These are phyloP conservation scores for Tricholoma furcatifolium DNA, from an alignment of 768 basidiomycete species.

Conservation along the genomic window DNA sequence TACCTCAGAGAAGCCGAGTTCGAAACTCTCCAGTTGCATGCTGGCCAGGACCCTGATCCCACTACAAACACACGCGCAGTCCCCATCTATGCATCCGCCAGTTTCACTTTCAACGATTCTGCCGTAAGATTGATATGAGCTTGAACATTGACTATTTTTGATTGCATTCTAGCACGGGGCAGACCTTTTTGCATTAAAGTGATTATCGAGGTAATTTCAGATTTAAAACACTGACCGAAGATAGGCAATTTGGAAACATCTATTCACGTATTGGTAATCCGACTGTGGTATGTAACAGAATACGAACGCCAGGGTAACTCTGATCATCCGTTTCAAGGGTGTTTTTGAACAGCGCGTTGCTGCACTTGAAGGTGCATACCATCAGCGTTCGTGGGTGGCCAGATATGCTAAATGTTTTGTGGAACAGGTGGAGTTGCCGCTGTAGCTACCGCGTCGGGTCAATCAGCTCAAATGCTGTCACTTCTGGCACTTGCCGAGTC, in stretches of 20 bases:
- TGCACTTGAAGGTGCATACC: conserved; percentile 66
- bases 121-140: conserved; percentile 23
- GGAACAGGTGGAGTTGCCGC: conserved; percentile 56
- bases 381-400: background rate
- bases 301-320: background rate
- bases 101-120: conserved; percentile 33
- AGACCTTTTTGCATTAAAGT: conserved; percentile 2
- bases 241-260: conserved; percentile 25
- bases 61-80: conserved; percentile 72
- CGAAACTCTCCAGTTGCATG: conserved; percentile 79
- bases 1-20: conserved; percentile 57
- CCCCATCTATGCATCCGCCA: conserved; percentile 74
- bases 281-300: conserved; percentile 32
- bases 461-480: conserved; percentile 52
- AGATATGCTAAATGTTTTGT: background rate
- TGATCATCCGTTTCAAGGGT: conserved; percentile 26
- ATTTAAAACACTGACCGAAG: too few species aligned
- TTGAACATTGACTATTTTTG: conserved; percentile 55
- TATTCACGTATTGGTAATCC: conserved; percentile 70
- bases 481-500: conserved; percentile 61
- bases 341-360: conserved; percentile 81
- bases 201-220: background rate
- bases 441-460: conserved; percentile 71
- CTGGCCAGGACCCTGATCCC: conserved; percentile 62
- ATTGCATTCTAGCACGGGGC: background rate